These are phyloP conservation scores for Pythium dissotocum DNA, from an alignment of 352 stramenopile species.

Conservation along the genomic window DNA sequence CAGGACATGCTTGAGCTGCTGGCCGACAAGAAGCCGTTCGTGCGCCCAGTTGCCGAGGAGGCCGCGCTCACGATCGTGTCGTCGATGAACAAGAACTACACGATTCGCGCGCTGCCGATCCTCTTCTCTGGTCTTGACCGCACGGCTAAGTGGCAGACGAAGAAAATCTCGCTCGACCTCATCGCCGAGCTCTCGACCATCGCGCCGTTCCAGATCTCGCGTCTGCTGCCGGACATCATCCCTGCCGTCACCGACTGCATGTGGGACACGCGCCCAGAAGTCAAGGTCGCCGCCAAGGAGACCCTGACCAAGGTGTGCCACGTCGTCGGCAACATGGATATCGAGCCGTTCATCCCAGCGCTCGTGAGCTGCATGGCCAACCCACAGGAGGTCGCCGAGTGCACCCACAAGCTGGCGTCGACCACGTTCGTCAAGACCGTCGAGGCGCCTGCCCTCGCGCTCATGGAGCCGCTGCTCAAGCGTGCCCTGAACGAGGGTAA, in stretches of 20 bases:
- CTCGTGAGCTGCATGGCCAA: constrained; percentile 97
- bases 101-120: constrained; percentile 84
- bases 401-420: constrained; percentile 98
- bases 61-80: constrained; percentile 80
- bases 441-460: constrained; percentile 94
- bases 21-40: constrained; percentile 81
- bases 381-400: constrained; percentile 97
- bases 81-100: constrained; percentile 86
- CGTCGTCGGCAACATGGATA: constrained; percentile 98
- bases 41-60: constrained; percentile 70
- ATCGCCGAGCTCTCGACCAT: constrained; percentile 90
- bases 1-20: constrained; percentile 74
- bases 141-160: constrained; percentile 96
- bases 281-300: constrained; percentile 93
- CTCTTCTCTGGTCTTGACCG: constrained; percentile 91
- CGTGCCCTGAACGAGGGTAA: constrained; percentile 95
- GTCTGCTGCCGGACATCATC: constrained; percentile 96
- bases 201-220: constrained; percentile 94
- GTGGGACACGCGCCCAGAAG: constrained; percentile 99
- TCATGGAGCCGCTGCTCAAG: constrained; percentile 97
- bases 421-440: constrained; percentile 99
- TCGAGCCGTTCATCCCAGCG: constrained; percentile 98
- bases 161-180: constrained; percentile 95
- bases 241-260: constrained; percentile 97
- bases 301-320: constrained; percentile 96